Conservation (phyloP, 2,329 filamentous ascomycete genomes). For the Claviceps africana region DNA sequence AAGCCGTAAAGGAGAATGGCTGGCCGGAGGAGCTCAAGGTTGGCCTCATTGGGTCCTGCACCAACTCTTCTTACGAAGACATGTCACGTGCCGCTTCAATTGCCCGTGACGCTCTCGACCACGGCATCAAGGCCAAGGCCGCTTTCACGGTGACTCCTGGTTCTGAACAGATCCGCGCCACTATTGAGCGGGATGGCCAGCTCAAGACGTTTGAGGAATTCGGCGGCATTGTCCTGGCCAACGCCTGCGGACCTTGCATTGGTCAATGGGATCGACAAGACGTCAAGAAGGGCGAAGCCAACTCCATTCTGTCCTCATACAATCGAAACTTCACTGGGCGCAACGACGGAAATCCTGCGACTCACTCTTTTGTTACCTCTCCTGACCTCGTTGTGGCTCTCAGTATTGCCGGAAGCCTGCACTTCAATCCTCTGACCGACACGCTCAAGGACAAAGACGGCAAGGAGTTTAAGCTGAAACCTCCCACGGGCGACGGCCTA, state of each 20-base stretch:
- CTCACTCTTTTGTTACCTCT: constrained; percentile 84
- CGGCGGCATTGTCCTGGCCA: constrained; percentile 85
- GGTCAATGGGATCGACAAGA: constrained; percentile 92
- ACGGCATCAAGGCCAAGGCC: constrained; percentile 87
- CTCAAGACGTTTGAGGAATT: constrained; percentile 93
- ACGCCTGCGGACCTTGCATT: constrained; percentile 86
- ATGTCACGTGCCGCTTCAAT: constrained; percentile 91
- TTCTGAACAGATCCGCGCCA: constrained; percentile 92
- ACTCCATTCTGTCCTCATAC: constrained; percentile 97
- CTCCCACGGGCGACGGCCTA: constrained; percentile 69
- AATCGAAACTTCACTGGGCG: constrained; percentile 99
- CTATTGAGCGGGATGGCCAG: constrained; percentile 80
- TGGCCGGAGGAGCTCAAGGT: constrained; percentile 97
- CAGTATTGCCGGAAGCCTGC: constrained; percentile 67
- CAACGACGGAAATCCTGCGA: constrained; percentile 91
- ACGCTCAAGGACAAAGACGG: constrained; percentile 88
- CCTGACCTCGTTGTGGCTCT: constrained; percentile 81
- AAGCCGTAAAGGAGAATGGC: constrained; percentile 82
- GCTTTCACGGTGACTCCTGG: constrained; percentile 92
- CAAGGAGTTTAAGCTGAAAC: constrained; percentile 81
- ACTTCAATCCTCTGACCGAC: constrained; percentile 93
- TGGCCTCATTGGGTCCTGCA: constrained; percentile 95
- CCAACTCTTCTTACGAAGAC: constrained; percentile 75
- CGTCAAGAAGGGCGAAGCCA: constrained; percentile 86
- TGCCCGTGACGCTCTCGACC: constrained; percentile 76